Evolutionary conservation across 2,329 filamentous ascomycete genomes (phyloP), one percentile per base, ranked within the genome.

Genomic region (Penicillium sp.): DNA sequence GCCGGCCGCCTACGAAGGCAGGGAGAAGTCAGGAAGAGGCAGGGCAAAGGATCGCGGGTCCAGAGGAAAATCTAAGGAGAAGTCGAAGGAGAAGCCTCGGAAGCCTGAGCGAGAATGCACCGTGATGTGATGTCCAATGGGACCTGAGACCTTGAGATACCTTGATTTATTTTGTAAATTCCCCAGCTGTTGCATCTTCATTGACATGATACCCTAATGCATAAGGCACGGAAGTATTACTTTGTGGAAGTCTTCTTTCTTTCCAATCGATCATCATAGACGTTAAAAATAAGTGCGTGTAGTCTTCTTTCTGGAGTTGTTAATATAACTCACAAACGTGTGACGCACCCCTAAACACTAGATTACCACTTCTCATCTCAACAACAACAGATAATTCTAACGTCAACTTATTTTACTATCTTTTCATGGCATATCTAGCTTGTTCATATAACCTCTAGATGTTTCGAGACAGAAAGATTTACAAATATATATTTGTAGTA

Each of bases 71-170:
- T 50, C 50, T 20, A 74, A 67, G 57, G 64, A 65, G 35, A 68
- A 69, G 46, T 63, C 64, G 22, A 63, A 64, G 43, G 70, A 74
- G 50, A 74, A 67, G 60, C 64, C 58, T 44, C 63, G 57, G 39
- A 68, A 66, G 35, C 66, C 70, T 8, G 75, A 77, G 38, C 66
- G 75, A 44, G 75, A 77, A 55, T 77, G 75, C 60, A 16, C 33
- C 16, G 28, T 57, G 51, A 59, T 59, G 50, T 59, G 50, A 53
- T 41, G 24, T 25, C 16, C 28, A 4, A 22, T 14, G 30, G 25
- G 40, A 39, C 11, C 8, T 39, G 24, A 13, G 44, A 20, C 42
- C 45, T 56, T 18, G 48, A 49, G 53, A 58, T 53, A 53, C 48
- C 50, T 50, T 40, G 48, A 46, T 41, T 50, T 44, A 53, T 54